These are phyloP conservation scores for Fraxinus floribunda DNA, from an alignment of 305 asterid genomes.

Conservation along the genomic window DNA sequence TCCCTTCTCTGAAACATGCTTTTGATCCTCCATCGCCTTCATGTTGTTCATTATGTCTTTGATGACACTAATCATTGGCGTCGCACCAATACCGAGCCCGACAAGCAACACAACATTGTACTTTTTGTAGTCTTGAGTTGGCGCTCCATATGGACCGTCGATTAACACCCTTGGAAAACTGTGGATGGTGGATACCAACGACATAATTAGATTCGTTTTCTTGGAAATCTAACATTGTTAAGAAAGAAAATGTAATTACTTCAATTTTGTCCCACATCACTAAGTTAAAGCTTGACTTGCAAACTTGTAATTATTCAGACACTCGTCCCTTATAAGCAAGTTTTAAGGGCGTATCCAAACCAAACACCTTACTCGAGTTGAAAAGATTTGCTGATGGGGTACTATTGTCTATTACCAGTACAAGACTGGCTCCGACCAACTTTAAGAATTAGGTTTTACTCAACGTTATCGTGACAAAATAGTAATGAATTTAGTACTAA, in stretches of 20 bases:
- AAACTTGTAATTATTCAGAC: neutral
- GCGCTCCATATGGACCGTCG: slow-evolving; percentile 89
- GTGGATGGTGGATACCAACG: neutral
- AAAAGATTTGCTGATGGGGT: neutral
- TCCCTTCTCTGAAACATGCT: slow-evolving; percentile 42
- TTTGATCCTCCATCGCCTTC: slow-evolving; percentile 46
- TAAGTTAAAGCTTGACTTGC: neutral
- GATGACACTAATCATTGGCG: slow-evolving; percentile 86
- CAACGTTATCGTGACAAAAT: neutral
- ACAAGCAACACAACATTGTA: slow-evolving; percentile 72
- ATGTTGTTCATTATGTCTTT: slow-evolving; percentile 80
- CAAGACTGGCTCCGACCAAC: neutral
- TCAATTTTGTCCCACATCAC: neutral
- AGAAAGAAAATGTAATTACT: neutral
- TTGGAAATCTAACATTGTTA: neutral
- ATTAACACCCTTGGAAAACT: slow-evolving; percentile 73
- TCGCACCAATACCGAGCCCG: slow-evolving; percentile 84
- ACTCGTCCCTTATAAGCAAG: neutral
- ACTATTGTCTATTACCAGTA: neutral
- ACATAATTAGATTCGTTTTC: neutral
- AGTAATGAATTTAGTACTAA: neutral
- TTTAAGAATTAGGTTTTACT: neutral
- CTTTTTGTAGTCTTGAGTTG: slow-evolving; percentile 81
- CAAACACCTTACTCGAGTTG: neutral
- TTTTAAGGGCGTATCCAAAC: neutral